These are phyloP conservation scores for Puccinellia tenuiflora DNA, from an alignment of 176 grass and related monocot species.

Conservation along the genomic window DNA sequence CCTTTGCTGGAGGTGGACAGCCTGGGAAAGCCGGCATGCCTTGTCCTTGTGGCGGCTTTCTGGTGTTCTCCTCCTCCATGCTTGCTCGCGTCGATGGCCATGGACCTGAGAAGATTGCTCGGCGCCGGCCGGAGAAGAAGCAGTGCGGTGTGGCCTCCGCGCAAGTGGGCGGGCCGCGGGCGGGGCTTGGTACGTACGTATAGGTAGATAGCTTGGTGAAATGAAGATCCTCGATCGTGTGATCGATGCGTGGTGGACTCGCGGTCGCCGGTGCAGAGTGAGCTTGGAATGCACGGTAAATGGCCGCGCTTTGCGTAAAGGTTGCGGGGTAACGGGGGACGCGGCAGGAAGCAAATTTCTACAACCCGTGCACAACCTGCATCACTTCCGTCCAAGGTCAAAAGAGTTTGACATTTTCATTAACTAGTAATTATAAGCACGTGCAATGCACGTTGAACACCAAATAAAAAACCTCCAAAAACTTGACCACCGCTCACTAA, in stretches of 20 bases:
- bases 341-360: no score
- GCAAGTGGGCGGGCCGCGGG: background rate
- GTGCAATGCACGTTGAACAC: no score
- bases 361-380: no score
- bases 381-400: no score
- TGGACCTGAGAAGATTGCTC: background rate
- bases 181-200: background rate
- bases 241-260: background rate
- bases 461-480: no score
- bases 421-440: no score
- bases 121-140: background rate
- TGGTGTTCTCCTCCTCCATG: background rate
- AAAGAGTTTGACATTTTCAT: no score
- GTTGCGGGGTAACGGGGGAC: background rate
- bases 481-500: no score
- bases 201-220: background rate
- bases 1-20: conserved; percentile 34
- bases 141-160: background rate
- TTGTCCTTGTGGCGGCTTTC: background rate
- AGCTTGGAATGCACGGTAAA: conserved; percentile 20
- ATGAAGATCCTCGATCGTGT: conserved; percentile 3
- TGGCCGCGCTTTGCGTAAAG: conserved; percentile 32
- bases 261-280: background rate
- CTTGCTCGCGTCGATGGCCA: background rate
- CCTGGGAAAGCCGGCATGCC: background rate